Evolutionary conservation across 306 rosid genomes (phyloP), one percentile per base, ranked within the genome.

Genomic region (Cajanus cajan): DNA sequence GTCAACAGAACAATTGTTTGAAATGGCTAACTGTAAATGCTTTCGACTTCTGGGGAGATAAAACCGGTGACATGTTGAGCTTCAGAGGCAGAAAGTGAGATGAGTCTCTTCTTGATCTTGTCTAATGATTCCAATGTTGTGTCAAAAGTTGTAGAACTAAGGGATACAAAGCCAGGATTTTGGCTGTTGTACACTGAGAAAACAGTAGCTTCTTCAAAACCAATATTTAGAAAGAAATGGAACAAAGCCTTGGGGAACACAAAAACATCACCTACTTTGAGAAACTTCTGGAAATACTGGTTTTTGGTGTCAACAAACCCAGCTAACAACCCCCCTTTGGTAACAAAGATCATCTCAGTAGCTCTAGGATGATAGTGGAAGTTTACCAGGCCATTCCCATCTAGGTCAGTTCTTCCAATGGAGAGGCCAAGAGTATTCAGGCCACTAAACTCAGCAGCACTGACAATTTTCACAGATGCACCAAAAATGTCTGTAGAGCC

Each of bases 301-400:
- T 86, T 89, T 43, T 76, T 21, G 47, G 97, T 88, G 55, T 90
- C 93, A 2, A 94, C n/a, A 66, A 94, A 94, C 44, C 94, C 98
- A 5, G 72, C 96, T 0, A 82, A 0, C 57, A 90, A 71, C 4
- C 33, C 31, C 19, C 97, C 98, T 74, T 86, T 81, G 67, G 74
- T 80, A 28, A 94, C 91, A 73, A 80, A 94, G 54, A 94, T 81
- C 61, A 92, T 82, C 84, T 94, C 93, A 0, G 90, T 85, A 52
- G 95, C 97, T 78, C 98, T 86, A 2, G 98, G 98, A 75, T 94
- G 95, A 58, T 89, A 87, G 65, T 92, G 95, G 39, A 79, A 77
- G 74, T 52, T 21, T 4, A 86, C 85, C 51, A 85, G 2, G 18
- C 97, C 98, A 25, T 89, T 88, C 0, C 44, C 10, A 5, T 74